Evolutionary conservation across 805 yeast genomes (phyloP).

Genomic region (Hanseniaspora thailandica): DNA sequence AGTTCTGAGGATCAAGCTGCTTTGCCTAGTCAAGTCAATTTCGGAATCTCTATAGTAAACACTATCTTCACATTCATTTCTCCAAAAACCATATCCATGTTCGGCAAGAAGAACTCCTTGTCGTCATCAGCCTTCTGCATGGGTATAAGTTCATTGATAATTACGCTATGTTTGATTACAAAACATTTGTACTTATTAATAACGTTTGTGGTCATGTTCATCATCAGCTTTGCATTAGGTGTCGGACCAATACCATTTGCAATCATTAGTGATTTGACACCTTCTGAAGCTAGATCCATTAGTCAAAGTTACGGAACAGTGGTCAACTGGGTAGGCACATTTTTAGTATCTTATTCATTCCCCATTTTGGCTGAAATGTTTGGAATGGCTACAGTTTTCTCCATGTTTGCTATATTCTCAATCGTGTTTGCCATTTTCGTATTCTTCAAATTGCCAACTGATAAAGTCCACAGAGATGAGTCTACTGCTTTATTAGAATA

Average conservation of each 20-base stretch:
- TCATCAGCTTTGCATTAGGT: conserved; percentile 80
- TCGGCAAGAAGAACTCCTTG: conserved; percentile 67
- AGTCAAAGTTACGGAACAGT: conserved; percentile 92
- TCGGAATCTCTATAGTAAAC: conserved; percentile 64
- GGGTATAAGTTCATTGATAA: conserved; percentile 50
- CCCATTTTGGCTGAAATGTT: conserved; percentile 54
- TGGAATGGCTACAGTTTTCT: conserved; percentile 65
- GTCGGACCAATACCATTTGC: conserved; percentile 93
- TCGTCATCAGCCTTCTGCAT: conserved; percentile 54
- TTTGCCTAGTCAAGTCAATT: conserved; percentile 55
- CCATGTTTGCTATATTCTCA: conserved; percentile 55
- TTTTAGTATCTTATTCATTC: conserved; percentile 65
- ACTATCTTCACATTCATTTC: conserved; percentile 61
- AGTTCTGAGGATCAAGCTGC: conserved; percentile 24
- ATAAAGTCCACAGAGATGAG: conserved; percentile 34
- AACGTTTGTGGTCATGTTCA: conserved; percentile 56
- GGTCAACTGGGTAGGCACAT: conserved; percentile 85
- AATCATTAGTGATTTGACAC: conserved; percentile 79
- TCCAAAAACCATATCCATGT: conserved; percentile 60
- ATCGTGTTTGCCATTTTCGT: conserved; percentile 39
- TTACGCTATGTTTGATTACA: conserved; percentile 53
- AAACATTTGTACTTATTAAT: conserved; percentile 42
- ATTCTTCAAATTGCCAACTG: conserved; percentile 51
- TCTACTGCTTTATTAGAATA: background rate
- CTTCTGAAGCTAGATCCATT: conserved; percentile 59